A percentile compares a stretch with the other conserved stretches of the same genome.
phyloP scores from a whole-genome alignment of 805 yeast genomes.

The Lipomyces orientalis region DNA sequence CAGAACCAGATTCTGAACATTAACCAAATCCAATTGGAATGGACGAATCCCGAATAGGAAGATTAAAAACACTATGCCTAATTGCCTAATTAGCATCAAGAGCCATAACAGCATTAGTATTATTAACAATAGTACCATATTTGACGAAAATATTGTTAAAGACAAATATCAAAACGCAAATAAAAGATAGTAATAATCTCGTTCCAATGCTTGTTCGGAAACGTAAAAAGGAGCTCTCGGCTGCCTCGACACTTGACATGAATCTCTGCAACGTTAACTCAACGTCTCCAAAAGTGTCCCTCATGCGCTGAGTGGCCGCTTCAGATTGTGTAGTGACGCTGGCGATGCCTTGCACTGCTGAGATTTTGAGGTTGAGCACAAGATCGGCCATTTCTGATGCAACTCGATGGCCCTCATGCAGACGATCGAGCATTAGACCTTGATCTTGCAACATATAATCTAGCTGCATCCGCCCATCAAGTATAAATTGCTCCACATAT shows the following conservation, averaged over 20 bases:
- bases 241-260: background rate
- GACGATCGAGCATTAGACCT: background rate
- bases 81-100: background rate
- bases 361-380: background rate
- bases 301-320: background rate
- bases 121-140: background rate
- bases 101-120: background rate
- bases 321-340: constrained; percentile 5
- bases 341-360: background rate
- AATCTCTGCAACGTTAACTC: background rate
- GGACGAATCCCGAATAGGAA: background rate
- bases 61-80: background rate
- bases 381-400: constrained; percentile 4
- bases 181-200: background rate
- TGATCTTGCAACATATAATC: constrained; percentile 5
- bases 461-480: background rate
- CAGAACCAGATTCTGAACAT: constrained; percentile 5
- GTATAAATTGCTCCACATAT: background rate
- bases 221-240: constrained; percentile 5
- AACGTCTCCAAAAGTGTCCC: constrained; percentile 4
- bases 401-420: constrained; percentile 1
- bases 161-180: background rate
- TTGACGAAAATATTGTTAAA: background rate
- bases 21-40: background rate
- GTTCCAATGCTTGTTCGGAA: background rate